These are phyloP conservation scores for Podila epicladia DNA, from an alignment of 192 early-diverging fungal genomes.

Conservation along the genomic window DNA sequence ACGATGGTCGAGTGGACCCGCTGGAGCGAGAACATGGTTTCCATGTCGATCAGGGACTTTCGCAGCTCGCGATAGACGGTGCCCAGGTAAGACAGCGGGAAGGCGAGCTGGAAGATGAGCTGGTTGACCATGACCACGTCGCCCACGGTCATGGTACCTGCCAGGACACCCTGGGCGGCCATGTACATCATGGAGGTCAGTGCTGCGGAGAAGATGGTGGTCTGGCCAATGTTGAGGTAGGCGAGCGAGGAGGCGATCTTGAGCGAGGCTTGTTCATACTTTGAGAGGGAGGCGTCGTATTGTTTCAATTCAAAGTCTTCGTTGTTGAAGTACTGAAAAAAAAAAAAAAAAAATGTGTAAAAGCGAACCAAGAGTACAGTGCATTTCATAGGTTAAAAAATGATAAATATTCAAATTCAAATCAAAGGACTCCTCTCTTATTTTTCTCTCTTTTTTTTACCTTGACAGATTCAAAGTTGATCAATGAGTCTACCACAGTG, in stretches of 20 bases:
- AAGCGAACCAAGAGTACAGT: no score
- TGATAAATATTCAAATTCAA: neutral
- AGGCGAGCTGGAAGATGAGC: constrained; percentile 90
- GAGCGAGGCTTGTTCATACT: constrained; percentile 89
- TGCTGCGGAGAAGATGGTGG: constrained; percentile 84
- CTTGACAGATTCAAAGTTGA: constrained; percentile 99
- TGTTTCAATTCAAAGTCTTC: constrained; percentile 83
- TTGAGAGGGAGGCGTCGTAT: constrained; percentile 81
- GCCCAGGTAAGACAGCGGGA: constrained; percentile 93
- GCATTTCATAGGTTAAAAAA: no score
- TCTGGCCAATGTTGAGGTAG: constrained; percentile 90
- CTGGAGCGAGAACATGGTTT: constrained; percentile 85
- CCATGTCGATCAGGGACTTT: constrained; percentile 93
- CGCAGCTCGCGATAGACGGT: constrained; percentile 92
- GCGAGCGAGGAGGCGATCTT: constrained; percentile 85
- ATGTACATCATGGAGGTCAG: constrained; percentile 93
- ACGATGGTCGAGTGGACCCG: constrained; percentile 46
- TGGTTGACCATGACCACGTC: constrained; percentile 97
- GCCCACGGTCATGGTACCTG: constrained; percentile 85
- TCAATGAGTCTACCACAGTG: constrained; percentile 92
- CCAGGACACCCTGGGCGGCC: constrained; percentile 82
- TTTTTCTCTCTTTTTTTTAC: constrained; percentile 18
- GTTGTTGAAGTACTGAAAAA: constrained; percentile 81
- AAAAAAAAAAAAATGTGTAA: neutral
- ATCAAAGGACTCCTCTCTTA: no score